phyloP scores from a whole-genome alignment of 2,329 filamentous ascomycete species.

The Colletotrichum sp. region DNA sequence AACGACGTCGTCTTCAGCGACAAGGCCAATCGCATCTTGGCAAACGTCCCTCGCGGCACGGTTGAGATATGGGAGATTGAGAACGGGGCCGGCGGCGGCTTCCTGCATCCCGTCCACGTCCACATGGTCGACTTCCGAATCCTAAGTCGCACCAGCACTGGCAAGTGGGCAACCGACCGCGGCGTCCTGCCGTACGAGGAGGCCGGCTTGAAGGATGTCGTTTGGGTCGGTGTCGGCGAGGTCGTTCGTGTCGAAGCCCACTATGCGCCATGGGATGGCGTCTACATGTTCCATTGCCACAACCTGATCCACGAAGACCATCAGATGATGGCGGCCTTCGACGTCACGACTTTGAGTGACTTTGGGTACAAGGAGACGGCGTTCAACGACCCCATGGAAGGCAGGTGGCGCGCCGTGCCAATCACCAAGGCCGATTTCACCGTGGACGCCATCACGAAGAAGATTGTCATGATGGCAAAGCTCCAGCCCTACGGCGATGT shows the following conservation, averaged over 20 bases:
- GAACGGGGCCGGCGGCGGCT: constrained; percentile 51
- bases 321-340: constrained; percentile 53
- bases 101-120: constrained; percentile 61
- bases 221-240: constrained; percentile 58
- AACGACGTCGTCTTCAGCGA: constrained; percentile 54
- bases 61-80: constrained; percentile 55
- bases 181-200: constrained; percentile 56
- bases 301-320: constrained; percentile 51
- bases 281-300: constrained; percentile 56
- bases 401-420: constrained; percentile 31
- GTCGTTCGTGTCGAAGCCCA: constrained; percentile 54
- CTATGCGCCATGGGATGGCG: constrained; percentile 58
- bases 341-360: constrained; percentile 40
- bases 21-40: constrained; percentile 51
- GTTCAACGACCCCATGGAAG: constrained; percentile 43
- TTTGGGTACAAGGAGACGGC: constrained; percentile 43
- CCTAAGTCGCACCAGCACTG: constrained; percentile 43
- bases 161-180: constrained; percentile 34
- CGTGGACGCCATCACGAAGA: not conserved
- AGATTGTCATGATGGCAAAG: constrained; percentile 9
- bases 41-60: constrained; percentile 49
- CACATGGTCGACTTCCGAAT: constrained; percentile 65
- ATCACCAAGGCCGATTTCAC: not conserved
- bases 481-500: constrained; percentile 12
- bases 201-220: constrained; percentile 62